phyloP scores from a whole-genome alignment of 2,329 filamentous ascomycete species.

The Colletotrichum destructivum region DNA sequence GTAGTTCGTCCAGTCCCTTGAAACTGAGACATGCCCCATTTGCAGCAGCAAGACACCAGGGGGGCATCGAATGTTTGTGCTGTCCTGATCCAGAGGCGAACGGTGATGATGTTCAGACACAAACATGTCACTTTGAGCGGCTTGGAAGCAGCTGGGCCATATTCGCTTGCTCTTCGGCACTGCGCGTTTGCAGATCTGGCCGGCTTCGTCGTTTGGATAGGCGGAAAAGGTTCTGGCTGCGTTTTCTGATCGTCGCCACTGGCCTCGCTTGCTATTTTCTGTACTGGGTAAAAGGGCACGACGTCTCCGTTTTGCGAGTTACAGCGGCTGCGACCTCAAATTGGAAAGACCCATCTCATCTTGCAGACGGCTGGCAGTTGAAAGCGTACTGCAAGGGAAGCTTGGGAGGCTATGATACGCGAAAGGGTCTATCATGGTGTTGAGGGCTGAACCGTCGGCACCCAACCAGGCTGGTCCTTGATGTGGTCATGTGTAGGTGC shows the following conservation, averaged over 20 bases:
- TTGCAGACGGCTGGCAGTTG: background rate
- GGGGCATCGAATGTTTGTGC: background rate
- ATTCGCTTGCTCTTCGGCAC: background rate
- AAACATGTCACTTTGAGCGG: background rate
- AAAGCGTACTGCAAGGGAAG: background rate
- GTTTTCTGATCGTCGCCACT: background rate
- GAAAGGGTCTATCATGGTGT: constrained; percentile 36
- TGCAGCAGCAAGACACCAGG: background rate
- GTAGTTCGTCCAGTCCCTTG: background rate
- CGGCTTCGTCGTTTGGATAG: background rate
- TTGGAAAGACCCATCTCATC: background rate
- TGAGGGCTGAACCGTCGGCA: constrained; percentile 39
- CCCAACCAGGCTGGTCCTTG: constrained; percentile 45
- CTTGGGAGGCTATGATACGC: background rate
- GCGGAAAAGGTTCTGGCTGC: background rate
- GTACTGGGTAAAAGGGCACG: background rate
- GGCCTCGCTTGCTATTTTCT: background rate
- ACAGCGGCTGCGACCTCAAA: background rate
- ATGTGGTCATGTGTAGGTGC: constrained; percentile 51
- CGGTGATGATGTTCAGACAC: background rate
- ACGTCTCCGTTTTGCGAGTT: background rate
- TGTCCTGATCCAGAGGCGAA: background rate
- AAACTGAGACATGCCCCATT: background rate
- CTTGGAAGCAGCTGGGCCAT: background rate
- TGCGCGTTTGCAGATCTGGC: background rate